These are phyloP conservation scores for Colletotrichum eleusines DNA, from an alignment of 2,329 filamentous ascomycete genomes.

Conservation along the genomic window DNA sequence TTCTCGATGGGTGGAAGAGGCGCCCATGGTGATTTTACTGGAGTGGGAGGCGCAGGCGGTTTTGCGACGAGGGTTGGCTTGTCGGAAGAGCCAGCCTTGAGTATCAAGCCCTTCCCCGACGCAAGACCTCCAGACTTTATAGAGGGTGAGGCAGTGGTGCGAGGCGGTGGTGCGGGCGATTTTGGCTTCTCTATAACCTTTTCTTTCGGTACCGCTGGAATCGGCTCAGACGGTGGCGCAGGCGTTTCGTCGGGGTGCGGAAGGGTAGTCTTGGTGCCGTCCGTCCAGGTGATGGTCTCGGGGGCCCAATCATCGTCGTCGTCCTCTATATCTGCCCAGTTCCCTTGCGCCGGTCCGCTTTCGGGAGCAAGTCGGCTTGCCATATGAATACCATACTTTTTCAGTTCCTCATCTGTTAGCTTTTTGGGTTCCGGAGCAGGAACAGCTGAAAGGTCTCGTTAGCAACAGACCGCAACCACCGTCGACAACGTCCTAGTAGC, in stretches of 20 bases:
- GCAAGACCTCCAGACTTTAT: slow-evolving; percentile 61
- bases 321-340: slow-evolving; percentile 92
- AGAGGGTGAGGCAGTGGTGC: slow-evolving; percentile 53
- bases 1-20: slow-evolving; percentile 86
- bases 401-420: slow-evolving; percentile 87
- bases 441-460: slow-evolving; percentile 59
- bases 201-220: slow-evolving; percentile 48
- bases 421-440: slow-evolving; percentile 81
- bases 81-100: slow-evolving; percentile 74
- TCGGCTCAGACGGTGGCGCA: slow-evolving; percentile 46
- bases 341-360: slow-evolving; percentile 79
- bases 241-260: slow-evolving; percentile 69
- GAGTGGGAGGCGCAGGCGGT: slow-evolving; percentile 73
- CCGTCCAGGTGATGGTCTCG: slow-evolving; percentile 88
- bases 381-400: slow-evolving; percentile 88
- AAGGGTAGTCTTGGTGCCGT: slow-evolving; percentile 85
- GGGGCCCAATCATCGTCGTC: slow-evolving; percentile 90
- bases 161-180: slow-evolving; percentile 54
- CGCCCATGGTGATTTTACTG: slow-evolving; percentile 93
- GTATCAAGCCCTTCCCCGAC: slow-evolving; percentile 71
- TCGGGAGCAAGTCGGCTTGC: slow-evolving; percentile 83
- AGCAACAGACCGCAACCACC: slow-evolving; percentile 41
- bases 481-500: slow-evolving; percentile 40
- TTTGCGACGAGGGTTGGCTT: slow-evolving; percentile 82
- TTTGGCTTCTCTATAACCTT: slow-evolving; percentile 57